phyloP scores from a whole-genome alignment of 129 eudicot genomes.

The Rutidosis leptorrhynchoides region DNA sequence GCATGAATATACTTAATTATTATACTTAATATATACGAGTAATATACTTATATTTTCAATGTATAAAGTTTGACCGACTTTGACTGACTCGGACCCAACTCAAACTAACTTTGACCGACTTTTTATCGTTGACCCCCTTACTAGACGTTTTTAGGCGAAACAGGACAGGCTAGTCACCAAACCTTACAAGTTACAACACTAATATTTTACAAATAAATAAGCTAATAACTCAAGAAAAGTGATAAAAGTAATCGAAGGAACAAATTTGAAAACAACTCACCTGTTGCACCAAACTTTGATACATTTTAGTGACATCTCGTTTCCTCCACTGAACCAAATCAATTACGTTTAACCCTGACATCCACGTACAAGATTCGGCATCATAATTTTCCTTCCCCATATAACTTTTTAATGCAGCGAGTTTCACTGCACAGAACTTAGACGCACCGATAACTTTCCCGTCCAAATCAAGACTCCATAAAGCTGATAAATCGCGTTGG shows the following conservation, averaged over 20 bases:
- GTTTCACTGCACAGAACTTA: conserved; percentile 54
- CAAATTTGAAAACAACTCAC: conserved; percentile 42
- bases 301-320: conserved; percentile 46
- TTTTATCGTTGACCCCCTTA: too few relatives aligned
- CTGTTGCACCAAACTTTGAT: conserved; percentile 55
- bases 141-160: too few relatives aligned
- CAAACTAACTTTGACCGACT: too few relatives aligned
- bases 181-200: too few relatives aligned
- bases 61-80: too few relatives aligned
- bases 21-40: too few relatives aligned
- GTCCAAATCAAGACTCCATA: conserved; percentile 80
- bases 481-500: conserved; percentile 73
- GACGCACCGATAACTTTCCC: conserved; percentile 82
- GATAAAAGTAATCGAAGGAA: conserved; percentile 7
- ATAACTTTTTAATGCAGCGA: conserved; percentile 52
- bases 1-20: too few relatives aligned
- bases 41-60: too few relatives aligned
- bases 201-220: too few relatives aligned
- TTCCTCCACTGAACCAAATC: conserved; percentile 83
- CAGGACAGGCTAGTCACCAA: too few relatives aligned
- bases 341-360: conserved; percentile 80
- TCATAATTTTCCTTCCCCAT: conserved; percentile 42
- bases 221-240: conserved; percentile 2
- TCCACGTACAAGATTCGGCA: conserved; percentile 74
- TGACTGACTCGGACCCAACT: too few relatives aligned